Evolutionary conservation across 2,329 filamentous ascomycete species (phyloP).

Genomic region (Aspergillus bombycis): DNA sequence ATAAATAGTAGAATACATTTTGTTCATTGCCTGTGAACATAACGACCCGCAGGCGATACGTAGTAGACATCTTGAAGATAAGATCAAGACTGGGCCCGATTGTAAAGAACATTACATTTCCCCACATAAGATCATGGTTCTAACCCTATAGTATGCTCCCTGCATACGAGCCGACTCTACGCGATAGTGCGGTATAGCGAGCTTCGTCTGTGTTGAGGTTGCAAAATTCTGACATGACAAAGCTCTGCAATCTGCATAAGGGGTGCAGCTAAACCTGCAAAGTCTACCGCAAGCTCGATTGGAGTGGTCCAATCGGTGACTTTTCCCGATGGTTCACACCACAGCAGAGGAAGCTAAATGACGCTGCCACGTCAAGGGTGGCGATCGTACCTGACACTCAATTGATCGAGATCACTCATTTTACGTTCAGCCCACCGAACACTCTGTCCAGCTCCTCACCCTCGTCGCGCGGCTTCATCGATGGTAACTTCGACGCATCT

Average conservation of each 20-base stretch:
- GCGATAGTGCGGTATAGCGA: background rate
- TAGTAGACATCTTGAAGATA: background rate
- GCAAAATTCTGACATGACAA: background rate
- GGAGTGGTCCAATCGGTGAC: background rate
- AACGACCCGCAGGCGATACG: background rate
- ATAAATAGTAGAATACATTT: background rate
- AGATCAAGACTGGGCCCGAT: background rate
- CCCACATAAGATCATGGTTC: background rate
- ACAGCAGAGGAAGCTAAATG: background rate
- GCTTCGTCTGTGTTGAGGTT: background rate
- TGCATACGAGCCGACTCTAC: background rate
- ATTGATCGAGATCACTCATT: conserved; percentile 31
- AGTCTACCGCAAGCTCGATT: background rate
- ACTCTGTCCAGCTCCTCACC: conserved; percentile 58
- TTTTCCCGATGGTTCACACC: background rate
- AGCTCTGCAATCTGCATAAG: background rate
- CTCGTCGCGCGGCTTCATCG: conserved; percentile 48
- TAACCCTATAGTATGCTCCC: background rate
- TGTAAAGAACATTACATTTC: background rate
- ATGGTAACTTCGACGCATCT: conserved; percentile 37
- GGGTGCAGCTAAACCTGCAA: background rate
- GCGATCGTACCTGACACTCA: background rate
- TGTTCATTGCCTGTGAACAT: background rate
- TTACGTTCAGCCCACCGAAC: conserved; percentile 53
- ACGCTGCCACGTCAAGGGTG: background rate